Conservation (phyloP, 768 basidiomycete species). For the Leccinellum luteum region DNA sequence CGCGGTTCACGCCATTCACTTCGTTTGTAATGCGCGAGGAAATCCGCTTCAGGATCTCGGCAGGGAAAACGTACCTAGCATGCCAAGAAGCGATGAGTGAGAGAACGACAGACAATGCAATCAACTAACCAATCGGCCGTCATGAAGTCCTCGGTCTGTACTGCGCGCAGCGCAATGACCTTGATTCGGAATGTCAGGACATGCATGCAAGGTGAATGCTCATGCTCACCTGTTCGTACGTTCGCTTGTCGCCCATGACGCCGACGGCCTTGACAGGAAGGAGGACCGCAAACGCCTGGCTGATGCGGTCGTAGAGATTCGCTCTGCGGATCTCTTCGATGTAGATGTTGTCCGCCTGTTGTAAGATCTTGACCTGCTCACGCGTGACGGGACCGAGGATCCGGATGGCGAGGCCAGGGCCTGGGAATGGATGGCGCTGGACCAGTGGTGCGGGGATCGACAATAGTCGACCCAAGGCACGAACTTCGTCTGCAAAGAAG, state of each 20-base stretch:
- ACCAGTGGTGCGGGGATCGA: conserved; percentile 91
- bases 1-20: conserved; percentile 92
- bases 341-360: conserved; percentile 92
- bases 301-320: conserved; percentile 87
- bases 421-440: conserved; percentile 97
- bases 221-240: conserved; percentile 80
- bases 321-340: conserved; percentile 97
- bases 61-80: conserved; percentile 89
- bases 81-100: conserved; percentile 14
- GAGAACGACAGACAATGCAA: background rate
- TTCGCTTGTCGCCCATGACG: conserved; percentile 95
- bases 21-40: conserved; percentile 98
- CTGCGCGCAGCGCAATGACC: conserved; percentile 93
- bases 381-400: conserved; percentile 95
- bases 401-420: conserved; percentile 96
- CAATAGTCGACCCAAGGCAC: conserved; percentile 86
- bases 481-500: conserved; percentile 77
- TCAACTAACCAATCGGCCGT: conserved; percentile 89
- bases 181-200: conserved; percentile 25
- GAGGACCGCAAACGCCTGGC: conserved; percentile 95
- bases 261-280: conserved; percentile 97
- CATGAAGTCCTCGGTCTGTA: conserved; percentile 99
- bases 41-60: conserved; percentile 83
- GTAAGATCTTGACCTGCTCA: conserved; percentile 87
- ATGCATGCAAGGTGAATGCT: background rate